phyloP scores from a whole-genome alignment of 805 yeast species.

The Candida easanensis region DNA sequence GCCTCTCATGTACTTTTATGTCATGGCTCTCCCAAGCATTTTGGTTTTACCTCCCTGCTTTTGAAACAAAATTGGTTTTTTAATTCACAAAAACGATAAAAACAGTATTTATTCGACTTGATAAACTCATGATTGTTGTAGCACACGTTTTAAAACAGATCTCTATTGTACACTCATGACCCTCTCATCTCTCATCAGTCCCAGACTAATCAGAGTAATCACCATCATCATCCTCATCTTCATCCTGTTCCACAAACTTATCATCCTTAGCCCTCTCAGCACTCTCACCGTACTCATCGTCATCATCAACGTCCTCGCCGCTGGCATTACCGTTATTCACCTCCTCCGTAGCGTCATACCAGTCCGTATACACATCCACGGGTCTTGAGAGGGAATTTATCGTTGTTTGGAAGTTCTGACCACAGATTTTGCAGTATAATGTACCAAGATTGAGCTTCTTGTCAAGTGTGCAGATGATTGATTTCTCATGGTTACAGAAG shows the following conservation, averaged over 20 bases:
- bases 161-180: slow-evolving; percentile 9
- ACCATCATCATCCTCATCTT: slow-evolving; percentile 27
- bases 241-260: slow-evolving; percentile 12
- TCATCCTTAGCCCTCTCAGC: slow-evolving; percentile 10
- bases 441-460: slow-evolving; percentile 83
- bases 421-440: slow-evolving; percentile 87
- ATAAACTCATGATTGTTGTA: background rate
- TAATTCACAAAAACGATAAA: background rate
- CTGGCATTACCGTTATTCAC: slow-evolving; percentile 37
- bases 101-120: slow-evolving; percentile 2
- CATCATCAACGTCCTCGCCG: slow-evolving; percentile 34
- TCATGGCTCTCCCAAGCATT: background rate
- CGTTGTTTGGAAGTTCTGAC: slow-evolving; percentile 87
- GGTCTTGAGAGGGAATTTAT: slow-evolving; percentile 80
- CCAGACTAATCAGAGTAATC: slow-evolving; percentile 24
- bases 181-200: no score
- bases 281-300: slow-evolving; percentile 13
- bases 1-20: background rate
- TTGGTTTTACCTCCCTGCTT: background rate
- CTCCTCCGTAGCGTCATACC: slow-evolving; percentile 95
- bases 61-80: background rate
- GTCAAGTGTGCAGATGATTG: slow-evolving; percentile 85
- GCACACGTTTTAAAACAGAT: background rate
- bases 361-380: slow-evolving; percentile 91
- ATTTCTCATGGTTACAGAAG: slow-evolving; percentile 93